Evolutionary conservation across 2,329 filamentous ascomycete species (phyloP), one percentile per base, ranked within the genome.

Genomic region (Macroventuria anomochaeta): DNA sequence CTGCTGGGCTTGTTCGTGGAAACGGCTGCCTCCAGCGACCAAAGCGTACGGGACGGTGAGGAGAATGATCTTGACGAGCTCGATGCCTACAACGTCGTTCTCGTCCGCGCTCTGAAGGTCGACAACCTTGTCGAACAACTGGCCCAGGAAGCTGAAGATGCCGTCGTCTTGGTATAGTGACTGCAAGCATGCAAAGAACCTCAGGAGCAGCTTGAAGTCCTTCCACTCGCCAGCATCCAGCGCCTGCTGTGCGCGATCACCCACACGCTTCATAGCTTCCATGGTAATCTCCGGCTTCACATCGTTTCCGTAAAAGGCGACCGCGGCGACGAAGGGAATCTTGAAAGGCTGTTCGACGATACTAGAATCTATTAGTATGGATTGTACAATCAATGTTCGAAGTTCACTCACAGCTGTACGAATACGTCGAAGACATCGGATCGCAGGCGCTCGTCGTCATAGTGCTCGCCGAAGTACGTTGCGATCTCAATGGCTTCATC

Each of bases 11-110:
- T 89, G 82, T 64, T 88, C 85, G 68, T 89, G 87, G 48, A 69
- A 72, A 15, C 62, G 63, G 32, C 43, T 59, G 31, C 70, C 72
- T 26, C 70, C 67, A 5, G 70, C 63, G 42, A 86, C 85, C 3
- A 82, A 80, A 3, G 89, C 88, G 73, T 97, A 99, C 0, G 95
- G 93, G 53, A 99, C 89, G 0, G 93, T 96, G 41, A 97, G 85
- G 37, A 97, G 85, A 61, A 99, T 97, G 65, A 97, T 93, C 77
- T 97, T 97, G 73, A 97, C 92, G 28, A 99, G 84, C 77, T 97
- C 95, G 34, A 96, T 77, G 17, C 86, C 85, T 42, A 88, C 77
- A 36, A 95, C 91, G 77, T 97, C 93, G 68, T 97, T 93, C 13
- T 90, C 93, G 65, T 91, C 96, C 7, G 90, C 89, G 32, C 91